These are phyloP conservation scores for Ananas comosus DNA, from an alignment of 176 grass and related monocot species.

Conservation along the genomic window DNA sequence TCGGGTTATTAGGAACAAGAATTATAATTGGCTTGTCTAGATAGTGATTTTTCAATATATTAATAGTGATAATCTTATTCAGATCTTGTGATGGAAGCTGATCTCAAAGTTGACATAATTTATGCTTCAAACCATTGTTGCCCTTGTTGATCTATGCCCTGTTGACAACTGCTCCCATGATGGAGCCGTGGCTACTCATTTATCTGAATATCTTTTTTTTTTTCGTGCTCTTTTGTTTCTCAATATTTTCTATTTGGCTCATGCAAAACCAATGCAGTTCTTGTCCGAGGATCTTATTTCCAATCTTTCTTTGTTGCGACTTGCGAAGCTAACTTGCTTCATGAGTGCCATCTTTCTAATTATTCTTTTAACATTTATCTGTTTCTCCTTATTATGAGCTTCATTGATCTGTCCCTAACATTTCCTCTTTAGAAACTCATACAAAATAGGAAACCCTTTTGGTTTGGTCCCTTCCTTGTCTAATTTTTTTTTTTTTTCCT, in stretches of 20 bases:
- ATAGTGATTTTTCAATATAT: no score
- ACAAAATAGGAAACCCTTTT: no score
- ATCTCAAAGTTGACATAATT: no score
- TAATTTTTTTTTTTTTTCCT: not conserved
- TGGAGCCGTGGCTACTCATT: no score
- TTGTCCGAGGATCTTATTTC: not conserved
- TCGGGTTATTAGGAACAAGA: not conserved
- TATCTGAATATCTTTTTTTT: no score
- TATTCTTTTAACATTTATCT: not conserved
- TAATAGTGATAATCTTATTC: no score
- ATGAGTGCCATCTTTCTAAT: not conserved
- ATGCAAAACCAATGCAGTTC: not conserved
- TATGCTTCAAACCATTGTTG: no score
- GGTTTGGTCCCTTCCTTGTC: no score
- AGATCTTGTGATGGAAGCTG: no score
- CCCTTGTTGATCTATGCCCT: no score
- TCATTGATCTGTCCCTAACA: not conserved
- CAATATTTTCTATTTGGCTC: not conserved
- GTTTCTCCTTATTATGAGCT: slow-evolving; percentile 1
- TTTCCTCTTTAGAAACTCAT: no score
- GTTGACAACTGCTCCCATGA: no score
- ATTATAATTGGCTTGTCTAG: not conserved
- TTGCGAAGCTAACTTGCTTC: not conserved
- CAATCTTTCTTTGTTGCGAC: not conserved
- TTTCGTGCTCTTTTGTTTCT: not conserved